Evolutionary conservation across 805 yeast species (phyloP).

Genomic region (Yarrowia keelungensis): DNA sequence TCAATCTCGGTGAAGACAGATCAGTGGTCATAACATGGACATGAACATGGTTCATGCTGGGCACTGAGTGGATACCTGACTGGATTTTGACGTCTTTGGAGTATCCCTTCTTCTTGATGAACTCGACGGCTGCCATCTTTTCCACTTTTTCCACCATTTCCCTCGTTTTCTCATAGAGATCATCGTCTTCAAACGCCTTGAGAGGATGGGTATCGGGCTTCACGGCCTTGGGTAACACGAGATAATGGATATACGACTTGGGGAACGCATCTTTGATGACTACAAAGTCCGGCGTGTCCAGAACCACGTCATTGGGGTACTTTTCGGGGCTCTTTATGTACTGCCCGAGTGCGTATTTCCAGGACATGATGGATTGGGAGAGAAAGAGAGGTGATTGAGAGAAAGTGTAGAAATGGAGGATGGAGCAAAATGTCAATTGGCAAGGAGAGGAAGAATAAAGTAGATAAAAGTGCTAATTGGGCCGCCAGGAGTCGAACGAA

Average conservation of each 20-base stretch:
- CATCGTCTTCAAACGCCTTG: conserved; percentile 54
- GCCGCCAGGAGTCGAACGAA: no score
- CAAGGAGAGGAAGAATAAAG: no score
- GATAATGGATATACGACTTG: conserved; percentile 65
- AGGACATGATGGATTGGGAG: conserved; percentile 49
- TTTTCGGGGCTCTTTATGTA: conserved; percentile 59
- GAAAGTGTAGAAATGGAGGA: no score
- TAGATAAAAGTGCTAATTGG: no score
- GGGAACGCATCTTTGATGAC: conserved; percentile 69
- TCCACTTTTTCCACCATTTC: conserved; percentile 54
- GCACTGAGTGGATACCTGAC: conserved; percentile 59
- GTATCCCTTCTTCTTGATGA: conserved; percentile 44
- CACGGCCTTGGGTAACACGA: conserved; percentile 63
- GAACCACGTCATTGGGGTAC: conserved; percentile 53
- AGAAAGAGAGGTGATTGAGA: no score
- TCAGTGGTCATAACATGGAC: conserved; percentile 76
- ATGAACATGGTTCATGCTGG: conserved; percentile 73
- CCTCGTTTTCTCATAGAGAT: conserved; percentile 48
- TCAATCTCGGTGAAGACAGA: conserved; percentile 60
- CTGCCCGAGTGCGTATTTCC: conserved; percentile 49
- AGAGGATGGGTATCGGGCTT: conserved; percentile 56
- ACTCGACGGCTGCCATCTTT: conserved; percentile 47
- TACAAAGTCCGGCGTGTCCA: conserved; percentile 59
- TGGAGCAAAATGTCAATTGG: no score
- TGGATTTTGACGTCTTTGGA: conserved; percentile 14